These are phyloP conservation scores for Lodderomyces margitis DNA, from an alignment of 1,139 yeast species.

Conservation along the genomic window DNA sequence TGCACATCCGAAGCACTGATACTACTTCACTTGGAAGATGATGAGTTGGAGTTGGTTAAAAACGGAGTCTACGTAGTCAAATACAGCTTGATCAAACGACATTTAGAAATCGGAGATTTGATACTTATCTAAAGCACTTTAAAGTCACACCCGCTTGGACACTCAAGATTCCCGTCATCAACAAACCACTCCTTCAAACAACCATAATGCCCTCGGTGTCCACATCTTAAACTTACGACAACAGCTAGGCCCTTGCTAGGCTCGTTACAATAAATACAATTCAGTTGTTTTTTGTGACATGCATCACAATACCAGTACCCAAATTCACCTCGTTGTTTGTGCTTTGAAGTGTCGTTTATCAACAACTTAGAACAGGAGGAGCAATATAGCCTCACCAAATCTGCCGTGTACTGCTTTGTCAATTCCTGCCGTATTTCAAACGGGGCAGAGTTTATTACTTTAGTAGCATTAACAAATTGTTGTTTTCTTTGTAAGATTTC, in stretches of 20 bases:
- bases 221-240: slow-evolving; percentile 67
- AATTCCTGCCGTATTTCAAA: slow-evolving; percentile 35
- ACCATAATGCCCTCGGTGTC: slow-evolving; percentile 83
- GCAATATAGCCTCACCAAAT: slow-evolving; percentile 55
- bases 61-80: slow-evolving; percentile 79
- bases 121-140: slow-evolving; percentile 27
- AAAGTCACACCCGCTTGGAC: slow-evolving; percentile 74
- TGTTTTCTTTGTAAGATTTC: slow-evolving; percentile 53
- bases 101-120: slow-evolving; percentile 42
- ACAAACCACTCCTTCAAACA: slow-evolving; percentile 81
- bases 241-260: slow-evolving; percentile 75
- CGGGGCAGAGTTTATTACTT: slow-evolving; percentile 51
- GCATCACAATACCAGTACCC: slow-evolving; percentile 87
- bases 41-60: slow-evolving; percentile 58
- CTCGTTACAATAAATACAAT: slow-evolving; percentile 78
- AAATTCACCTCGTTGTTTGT: slow-evolving; percentile 29
- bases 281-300: slow-evolving; percentile 59
- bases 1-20: slow-evolving; percentile 40
- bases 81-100: slow-evolving; percentile 51
- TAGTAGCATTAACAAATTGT: slow-evolving; percentile 58
- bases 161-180: slow-evolving; percentile 59
- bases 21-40: slow-evolving; percentile 35
- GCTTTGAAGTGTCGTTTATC: slow-evolving; percentile 60
- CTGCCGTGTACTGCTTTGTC: slow-evolving; percentile 51
- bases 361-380: slow-evolving; percentile 63